Evolutionary conservation across 2,329 filamentous ascomycete genomes (phyloP).

Genomic region (Tolypocladium album): DNA sequence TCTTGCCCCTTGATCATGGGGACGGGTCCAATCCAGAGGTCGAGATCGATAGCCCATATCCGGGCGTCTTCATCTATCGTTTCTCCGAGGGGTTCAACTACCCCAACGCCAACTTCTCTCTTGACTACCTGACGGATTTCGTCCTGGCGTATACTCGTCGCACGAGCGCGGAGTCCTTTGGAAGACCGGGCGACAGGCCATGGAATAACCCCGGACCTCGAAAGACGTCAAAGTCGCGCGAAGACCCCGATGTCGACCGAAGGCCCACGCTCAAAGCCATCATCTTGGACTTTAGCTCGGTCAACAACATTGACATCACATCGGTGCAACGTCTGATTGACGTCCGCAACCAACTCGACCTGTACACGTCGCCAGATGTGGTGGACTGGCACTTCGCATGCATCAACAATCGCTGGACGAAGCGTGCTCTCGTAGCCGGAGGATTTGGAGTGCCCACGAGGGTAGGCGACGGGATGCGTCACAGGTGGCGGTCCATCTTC

Average conservation of each 20-base stretch:
- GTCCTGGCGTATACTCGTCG: constrained; percentile 65
- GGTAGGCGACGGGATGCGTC: constrained; percentile 31
- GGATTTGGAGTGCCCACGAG: constrained; percentile 77
- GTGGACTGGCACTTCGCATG: constrained; percentile 97
- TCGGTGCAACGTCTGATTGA: constrained; percentile 89
- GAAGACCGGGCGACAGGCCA: constrained; percentile 63
- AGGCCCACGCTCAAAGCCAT: constrained; percentile 74
- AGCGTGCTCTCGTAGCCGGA: constrained; percentile 74
- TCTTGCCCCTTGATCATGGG: constrained; percentile 75
- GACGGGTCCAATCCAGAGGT: constrained; percentile 86
- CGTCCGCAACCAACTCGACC: constrained; percentile 85
- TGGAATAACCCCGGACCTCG: constrained; percentile 86
- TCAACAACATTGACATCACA: constrained; percentile 90
- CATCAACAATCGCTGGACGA: constrained; percentile 85
- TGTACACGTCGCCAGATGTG: constrained; percentile 65
- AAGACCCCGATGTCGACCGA: constrained; percentile 18
- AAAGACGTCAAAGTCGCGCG: constrained; percentile 30
- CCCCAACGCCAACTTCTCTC: constrained; percentile 80
- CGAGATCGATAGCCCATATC: constrained; percentile 69
- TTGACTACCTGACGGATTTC: constrained; percentile 63
- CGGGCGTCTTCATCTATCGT: constrained; percentile 90
- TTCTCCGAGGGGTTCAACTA: constrained; percentile 96
- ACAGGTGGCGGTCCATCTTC: constrained; percentile 90
- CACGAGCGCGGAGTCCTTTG: constrained; percentile 59
- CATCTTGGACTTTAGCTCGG: constrained; percentile 85